Evolutionary conservation across 331 rosid genomes (phyloP).

Genomic region (Phaseolus coccineus): DNA sequence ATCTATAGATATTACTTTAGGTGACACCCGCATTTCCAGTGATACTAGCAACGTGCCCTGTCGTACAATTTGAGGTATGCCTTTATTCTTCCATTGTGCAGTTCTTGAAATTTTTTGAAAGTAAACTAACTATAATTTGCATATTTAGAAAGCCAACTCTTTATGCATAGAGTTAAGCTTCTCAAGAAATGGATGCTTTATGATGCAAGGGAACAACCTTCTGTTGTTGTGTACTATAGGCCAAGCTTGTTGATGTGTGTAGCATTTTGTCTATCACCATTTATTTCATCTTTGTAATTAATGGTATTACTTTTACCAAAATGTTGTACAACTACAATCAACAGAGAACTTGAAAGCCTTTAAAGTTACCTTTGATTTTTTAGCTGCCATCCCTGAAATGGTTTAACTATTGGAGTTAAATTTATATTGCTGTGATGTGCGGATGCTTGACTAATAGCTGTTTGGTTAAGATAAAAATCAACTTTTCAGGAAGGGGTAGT

Average conservation of each 20-base stretch:
- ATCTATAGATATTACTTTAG: slow-evolving; percentile 59
- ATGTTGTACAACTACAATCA: background rate
- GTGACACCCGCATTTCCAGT: slow-evolving; percentile 92
- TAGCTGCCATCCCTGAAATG: slow-evolving; percentile 13
- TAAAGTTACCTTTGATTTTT: slow-evolving; percentile 1
- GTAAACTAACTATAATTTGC: slow-evolving; percentile 3
- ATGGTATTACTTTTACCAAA: slow-evolving; percentile 22
- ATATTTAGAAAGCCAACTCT: slow-evolving; percentile 30
- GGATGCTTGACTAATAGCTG: background rate
- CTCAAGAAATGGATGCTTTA: slow-evolving; percentile 36
- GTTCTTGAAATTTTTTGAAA: slow-evolving; percentile 35
- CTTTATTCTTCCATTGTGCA: slow-evolving; percentile 30
- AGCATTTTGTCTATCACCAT: background rate
- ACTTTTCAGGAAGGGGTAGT: background rate
- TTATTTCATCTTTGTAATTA: slow-evolving; percentile 28
- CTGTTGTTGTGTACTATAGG: slow-evolving; percentile 29
- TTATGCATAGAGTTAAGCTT: slow-evolving; percentile 15
- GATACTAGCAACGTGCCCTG: slow-evolving; percentile 76
- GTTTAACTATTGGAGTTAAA: slow-evolving; percentile 17
- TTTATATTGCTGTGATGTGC: slow-evolving; percentile 31
- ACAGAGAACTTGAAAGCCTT: slow-evolving; percentile 5
- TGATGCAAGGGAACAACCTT: slow-evolving; percentile 20
- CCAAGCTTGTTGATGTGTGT: background rate
- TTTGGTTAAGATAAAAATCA: background rate
- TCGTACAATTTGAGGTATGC: slow-evolving; percentile 86